A percentile compares a stretch with the other conserved stretches of the same genome.
phyloP scores from a whole-genome alignment of 2,329 filamentous ascomycete genomes.

The Clonostachys rosea region DNA sequence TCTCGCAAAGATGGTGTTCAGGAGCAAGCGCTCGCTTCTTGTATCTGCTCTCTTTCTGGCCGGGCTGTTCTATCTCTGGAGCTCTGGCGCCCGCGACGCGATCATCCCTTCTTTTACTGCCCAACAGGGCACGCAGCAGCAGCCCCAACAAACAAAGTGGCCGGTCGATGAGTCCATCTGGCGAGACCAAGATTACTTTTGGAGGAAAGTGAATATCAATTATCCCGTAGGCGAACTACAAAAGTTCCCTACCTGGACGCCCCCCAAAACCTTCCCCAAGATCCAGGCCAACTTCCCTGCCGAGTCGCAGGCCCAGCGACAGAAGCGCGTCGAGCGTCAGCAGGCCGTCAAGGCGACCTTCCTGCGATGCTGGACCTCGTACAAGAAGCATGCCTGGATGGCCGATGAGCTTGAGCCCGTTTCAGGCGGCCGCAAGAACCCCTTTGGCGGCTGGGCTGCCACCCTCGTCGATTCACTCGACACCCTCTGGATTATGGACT shows the following conservation, averaged over 20 bases:
- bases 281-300: constrained; percentile 21
- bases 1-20: no score
- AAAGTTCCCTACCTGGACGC: no score
- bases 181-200: constrained; percentile 7
- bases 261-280: constrained; percentile 14
- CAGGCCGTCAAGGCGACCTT: constrained; percentile 4
- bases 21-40: no score
- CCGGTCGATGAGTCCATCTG: no score
- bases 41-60: no score
- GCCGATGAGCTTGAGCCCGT: constrained; percentile 47
- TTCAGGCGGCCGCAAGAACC: constrained; percentile 36
- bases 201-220: constrained; percentile 10
- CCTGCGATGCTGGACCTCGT: constrained; percentile 35
- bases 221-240: constrained; percentile 4
- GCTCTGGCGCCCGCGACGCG: no score
- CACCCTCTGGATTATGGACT: constrained; percentile 58
- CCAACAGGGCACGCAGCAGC: no score
- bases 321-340: constrained; percentile 13
- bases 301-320: constrained; percentile 15
- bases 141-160: no score
- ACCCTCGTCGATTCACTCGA: constrained; percentile 58
- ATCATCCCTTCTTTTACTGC: no score
- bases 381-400: constrained; percentile 46
- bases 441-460: constrained; percentile 51
- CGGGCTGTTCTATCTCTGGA: no score